Evolutionary conservation across 768 basidiomycete genomes (phyloP).

Genomic region (Epithele typhae): DNA sequence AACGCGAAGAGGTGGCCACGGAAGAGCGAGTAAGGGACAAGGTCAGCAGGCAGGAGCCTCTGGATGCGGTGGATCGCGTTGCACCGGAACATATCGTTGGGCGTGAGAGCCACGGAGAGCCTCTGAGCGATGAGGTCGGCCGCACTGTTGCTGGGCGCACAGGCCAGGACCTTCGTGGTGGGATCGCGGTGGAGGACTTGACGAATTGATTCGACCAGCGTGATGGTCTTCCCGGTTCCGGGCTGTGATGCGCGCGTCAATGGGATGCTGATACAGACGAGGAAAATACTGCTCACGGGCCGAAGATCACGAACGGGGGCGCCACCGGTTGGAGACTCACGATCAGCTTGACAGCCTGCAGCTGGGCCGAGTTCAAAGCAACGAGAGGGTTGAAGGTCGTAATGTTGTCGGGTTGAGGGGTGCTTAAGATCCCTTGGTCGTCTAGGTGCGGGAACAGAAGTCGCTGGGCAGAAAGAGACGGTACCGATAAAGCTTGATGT

Average conservation of each 20-base stretch:
- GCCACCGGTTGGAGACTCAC: conserved; percentile 38
- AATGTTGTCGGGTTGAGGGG: too few species aligned
- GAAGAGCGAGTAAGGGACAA: conserved; percentile 36
- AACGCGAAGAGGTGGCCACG: conserved; percentile 28
- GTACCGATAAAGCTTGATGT: conserved; percentile 51
- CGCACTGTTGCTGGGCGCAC: conserved; percentile 34
- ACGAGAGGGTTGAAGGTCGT: conserved; percentile 42
- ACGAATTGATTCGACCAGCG: conserved; percentile 33
- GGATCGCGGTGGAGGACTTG: conserved; percentile 26
- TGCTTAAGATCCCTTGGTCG: too few species aligned
- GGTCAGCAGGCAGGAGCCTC: conserved; percentile 30
- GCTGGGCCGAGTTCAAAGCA: conserved; percentile 41
- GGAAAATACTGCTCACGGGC: conserved; percentile 51
- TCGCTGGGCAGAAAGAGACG: conserved; percentile 20
- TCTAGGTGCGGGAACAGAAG: background rate
- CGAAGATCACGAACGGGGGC: conserved; percentile 56
- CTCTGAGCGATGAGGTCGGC: conserved; percentile 31
- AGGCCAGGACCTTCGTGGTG: conserved; percentile 26
- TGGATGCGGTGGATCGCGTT: conserved; percentile 43
- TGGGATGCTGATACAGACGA: too few species aligned
- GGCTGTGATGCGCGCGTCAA: too few species aligned
- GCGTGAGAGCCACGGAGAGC: conserved; percentile 16
- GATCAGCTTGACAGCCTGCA: conserved; percentile 46
- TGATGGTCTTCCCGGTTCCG: conserved; percentile 37
- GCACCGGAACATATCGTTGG: conserved; percentile 46